Evolutionary conservation across 1,139 yeast genomes (phyloP).

Genomic region (Taiozyma onychis): DNA sequence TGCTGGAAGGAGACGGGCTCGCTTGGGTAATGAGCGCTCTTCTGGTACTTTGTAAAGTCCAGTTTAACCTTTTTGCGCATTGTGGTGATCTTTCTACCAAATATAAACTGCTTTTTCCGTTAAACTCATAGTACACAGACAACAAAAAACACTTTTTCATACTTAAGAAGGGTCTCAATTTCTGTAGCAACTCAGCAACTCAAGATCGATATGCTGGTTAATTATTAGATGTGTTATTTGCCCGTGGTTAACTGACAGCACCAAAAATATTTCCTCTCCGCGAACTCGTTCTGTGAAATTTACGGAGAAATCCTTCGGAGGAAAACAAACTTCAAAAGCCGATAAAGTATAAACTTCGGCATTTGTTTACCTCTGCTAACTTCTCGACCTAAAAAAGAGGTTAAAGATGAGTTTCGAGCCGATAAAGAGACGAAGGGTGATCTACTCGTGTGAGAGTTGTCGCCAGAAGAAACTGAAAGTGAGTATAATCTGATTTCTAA

Average conservation of each 20-base stretch:
- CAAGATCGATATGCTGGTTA: neutral
- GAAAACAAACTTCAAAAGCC: neutral
- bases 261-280: neutral
- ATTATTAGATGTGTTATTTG: neutral
- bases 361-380: too few species aligned
- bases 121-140: too few species aligned
- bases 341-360: neutral
- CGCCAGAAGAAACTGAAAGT: conserved; percentile 3
- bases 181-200: neutral
- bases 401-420: neutral
- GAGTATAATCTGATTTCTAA: neutral
- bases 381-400: neutral
- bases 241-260: neutral
- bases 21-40: conserved; percentile 4
- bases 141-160: too few species aligned
- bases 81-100: neutral
- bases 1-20: conserved; percentile 2
- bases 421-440: neutral
- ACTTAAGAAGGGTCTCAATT: too few species aligned
- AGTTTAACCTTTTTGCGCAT: conserved; percentile 9
- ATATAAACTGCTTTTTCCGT: too few species aligned
- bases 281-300: neutral
- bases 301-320: neutral
- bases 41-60: conserved; percentile 14
- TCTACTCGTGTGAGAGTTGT: conserved; percentile 5